These are phyloP conservation scores for Apiospora saccharicola DNA, from an alignment of 2,329 filamentous ascomycete species.

Conservation along the genomic window DNA sequence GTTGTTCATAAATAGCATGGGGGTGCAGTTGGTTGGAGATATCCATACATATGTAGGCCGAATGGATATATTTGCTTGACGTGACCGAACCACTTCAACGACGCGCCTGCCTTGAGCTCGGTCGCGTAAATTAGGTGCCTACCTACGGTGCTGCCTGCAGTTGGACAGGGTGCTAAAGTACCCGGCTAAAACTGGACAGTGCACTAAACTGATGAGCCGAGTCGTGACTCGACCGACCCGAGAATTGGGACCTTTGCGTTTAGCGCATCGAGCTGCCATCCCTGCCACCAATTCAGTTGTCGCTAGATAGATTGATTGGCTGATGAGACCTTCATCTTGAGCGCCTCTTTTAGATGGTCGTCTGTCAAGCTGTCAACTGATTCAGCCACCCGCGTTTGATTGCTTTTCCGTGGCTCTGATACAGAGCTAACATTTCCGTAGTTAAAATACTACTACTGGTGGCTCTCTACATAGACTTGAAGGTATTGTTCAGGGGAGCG, in stretches of 20 bases:
- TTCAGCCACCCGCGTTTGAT: neutral
- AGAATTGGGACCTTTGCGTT: neutral
- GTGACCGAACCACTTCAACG: neutral
- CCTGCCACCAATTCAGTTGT: neutral
- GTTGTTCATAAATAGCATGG: neutral
- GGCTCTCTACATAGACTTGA: neutral
- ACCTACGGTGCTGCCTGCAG: neutral
- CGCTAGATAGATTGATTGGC: neutral
- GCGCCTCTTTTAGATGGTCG: neutral
- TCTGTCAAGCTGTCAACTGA: neutral
- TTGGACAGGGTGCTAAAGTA: too few species aligned
- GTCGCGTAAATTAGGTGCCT: conserved; percentile 19
- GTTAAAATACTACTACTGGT: neutral
- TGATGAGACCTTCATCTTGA: neutral
- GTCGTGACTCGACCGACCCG: conserved; percentile 11
- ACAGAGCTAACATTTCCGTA: neutral
- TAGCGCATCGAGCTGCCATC: conserved; percentile 5
- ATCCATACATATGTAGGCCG: neutral
- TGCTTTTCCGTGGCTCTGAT: neutral
- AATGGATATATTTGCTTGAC: conserved; percentile 11
- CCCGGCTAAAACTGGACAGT: neutral
- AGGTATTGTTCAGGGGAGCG: neutral
- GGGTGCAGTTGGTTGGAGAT: neutral
- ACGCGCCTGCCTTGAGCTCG: conserved; percentile 3
- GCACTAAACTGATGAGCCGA: neutral